phyloP scores from a whole-genome alignment of 345 rosid species.

The Nasturtium officinale region DNA sequence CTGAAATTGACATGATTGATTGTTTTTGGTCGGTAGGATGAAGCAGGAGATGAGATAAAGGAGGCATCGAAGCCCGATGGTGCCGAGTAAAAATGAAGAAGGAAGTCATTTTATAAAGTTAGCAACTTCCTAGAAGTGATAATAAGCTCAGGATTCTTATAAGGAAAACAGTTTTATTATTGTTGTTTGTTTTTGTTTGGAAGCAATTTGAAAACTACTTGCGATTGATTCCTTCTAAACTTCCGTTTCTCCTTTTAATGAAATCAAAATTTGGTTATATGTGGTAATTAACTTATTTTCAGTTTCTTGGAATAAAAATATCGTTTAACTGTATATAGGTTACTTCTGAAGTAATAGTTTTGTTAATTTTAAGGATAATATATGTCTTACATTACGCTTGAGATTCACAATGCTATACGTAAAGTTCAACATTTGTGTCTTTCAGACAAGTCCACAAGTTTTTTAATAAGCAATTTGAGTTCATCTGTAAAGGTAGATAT shows the following conservation, averaged over 20 bases:
- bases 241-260: neutral
- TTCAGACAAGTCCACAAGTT: too few relatives aligned
- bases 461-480: too few relatives aligned
- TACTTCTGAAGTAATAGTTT: neutral
- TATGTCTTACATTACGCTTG: too few relatives aligned
- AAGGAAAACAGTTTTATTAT: slow-evolving; percentile 52
- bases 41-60: slow-evolving; percentile 46
- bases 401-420: too few relatives aligned
- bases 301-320: neutral
- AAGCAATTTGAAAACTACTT: slow-evolving; percentile 47
- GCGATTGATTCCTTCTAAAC: neutral
- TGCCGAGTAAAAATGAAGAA: slow-evolving; percentile 24
- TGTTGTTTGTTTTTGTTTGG: slow-evolving; percentile 58
- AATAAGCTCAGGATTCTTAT: slow-evolving; percentile 61
- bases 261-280: neutral
- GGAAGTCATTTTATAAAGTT: slow-evolving; percentile 22
- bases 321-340: too few relatives aligned
- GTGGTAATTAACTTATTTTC: too few relatives aligned
- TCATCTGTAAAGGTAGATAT: too few relatives aligned
- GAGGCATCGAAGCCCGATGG: slow-evolving; percentile 39
- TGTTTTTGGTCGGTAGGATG: slow-evolving; percentile 28
- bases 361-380: too few relatives aligned
- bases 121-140: slow-evolving; percentile 47
- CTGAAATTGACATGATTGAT: slow-evolving; percentile 9
- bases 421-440: too few relatives aligned